Percentiles rank a stretch among this genome's conserved stretches.
Evolutionary conservation across 305 asterid genomes (phyloP).

Genomic region (Fraxinus sp.): DNA sequence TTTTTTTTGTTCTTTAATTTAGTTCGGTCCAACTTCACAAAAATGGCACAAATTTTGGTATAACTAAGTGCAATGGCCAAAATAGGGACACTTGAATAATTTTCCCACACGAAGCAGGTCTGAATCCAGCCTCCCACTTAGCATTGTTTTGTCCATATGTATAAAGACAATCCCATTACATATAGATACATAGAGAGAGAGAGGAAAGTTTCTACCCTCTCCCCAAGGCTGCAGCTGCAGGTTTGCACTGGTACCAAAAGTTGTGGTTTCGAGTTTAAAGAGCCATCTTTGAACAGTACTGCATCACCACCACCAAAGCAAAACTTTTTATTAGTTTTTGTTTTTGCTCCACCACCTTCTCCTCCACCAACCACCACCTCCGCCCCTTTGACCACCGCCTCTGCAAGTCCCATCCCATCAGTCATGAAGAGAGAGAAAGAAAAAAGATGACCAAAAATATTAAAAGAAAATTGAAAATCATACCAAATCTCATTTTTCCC

Average conservation of each 20-base stretch:
- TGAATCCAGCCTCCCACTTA: conserved; percentile 37
- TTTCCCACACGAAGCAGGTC: conserved; percentile 35
- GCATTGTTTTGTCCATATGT: conserved; percentile 41
- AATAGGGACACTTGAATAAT: conserved; percentile 31
- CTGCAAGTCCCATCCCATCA: conserved; percentile 29
- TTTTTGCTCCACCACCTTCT: neutral
- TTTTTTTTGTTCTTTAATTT: neutral
- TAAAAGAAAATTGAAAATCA: neutral
- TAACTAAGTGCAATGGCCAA: conserved; percentile 5
- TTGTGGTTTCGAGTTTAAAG: conserved; percentile 37
- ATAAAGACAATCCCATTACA: conserved; percentile 28
- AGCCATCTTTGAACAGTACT: neutral
- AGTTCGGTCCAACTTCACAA: neutral
- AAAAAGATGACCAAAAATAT: neutral
- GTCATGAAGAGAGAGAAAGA: neutral
- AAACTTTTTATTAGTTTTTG: neutral
- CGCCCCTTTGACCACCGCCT: conserved; percentile 22
- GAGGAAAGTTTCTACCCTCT: conserved; percentile 33
- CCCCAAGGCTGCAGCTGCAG: conserved; percentile 37
- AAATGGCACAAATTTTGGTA: neutral
- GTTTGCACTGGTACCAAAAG: conserved; percentile 46
- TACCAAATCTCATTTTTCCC: neutral
- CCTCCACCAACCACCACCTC: conserved; percentile 1
- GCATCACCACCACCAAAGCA: neutral
- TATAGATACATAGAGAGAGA: conserved; percentile 20